Evolutionary conservation across 305 asterid genomes (phyloP), one percentile per base, ranked within the genome.

Genomic region (Stenogyne calaminthoides): DNA sequence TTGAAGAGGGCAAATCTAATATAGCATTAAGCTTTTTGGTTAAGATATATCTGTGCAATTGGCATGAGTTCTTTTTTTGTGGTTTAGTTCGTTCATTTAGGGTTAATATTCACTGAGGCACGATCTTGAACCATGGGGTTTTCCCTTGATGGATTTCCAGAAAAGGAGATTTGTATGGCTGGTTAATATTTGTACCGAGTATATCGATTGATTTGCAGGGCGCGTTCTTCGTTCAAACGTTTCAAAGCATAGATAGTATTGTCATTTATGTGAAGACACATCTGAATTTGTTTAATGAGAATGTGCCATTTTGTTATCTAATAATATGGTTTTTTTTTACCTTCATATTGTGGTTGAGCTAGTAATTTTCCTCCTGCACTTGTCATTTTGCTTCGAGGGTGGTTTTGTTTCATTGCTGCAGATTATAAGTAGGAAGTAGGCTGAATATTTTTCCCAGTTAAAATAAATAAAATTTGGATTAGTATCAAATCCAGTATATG

Each of bases 1-100:
- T 71, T 95, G 88, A 95, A 90, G 97, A 84, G 88, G 79, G 96
- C 95, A 58, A 87, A 95, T 76, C 77, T 92, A 9, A 72, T 95
- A 70, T 94, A 88, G 84, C 49, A 14, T 29, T 11, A 40, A 7
- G 60, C 51, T 61, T 55, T 37, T 44, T 72, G 12, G 52, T 68
- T 59, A 58, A 56, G 58, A 67, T 47, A 67, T 47, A 54, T 52
- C 6, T 49, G 56, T 25, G 54, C 37, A 40, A 69, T 42, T 62
- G 80, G 71, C 78, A 55, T 62, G 77, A 29, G 25, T 37, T 57
- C 0, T 58, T 47, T 3, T n/a, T 71, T 47, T 61, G 58, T 51
- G 65, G 65, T 55, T 46, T 59, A 51, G 63, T 61, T 77, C 47
- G 70, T 52, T 68, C 54, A 22, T 69, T 78, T 34, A 44, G 59